Base-by-base conservation (phyloP, 345 rosid species). In the Cardiospermum halicacabum region DNA sequence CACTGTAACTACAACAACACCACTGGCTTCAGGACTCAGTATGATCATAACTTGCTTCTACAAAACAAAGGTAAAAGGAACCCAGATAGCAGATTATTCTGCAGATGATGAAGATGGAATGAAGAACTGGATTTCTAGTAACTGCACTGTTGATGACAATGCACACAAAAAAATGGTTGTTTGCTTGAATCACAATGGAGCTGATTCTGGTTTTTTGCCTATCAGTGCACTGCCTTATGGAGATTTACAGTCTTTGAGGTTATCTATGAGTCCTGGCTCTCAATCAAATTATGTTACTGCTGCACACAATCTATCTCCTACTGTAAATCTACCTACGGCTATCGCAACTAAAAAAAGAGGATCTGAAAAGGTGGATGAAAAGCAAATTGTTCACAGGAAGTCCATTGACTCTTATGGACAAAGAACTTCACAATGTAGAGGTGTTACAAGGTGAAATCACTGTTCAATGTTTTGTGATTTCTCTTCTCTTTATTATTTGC, bases 321-420 rank as follows among this genome's bases (percentile, higher is more conserved):
- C 78, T 66, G 79, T 71, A 12, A 77, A 74, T n/a, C 90, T 84
- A 11, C 74, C 69, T 73, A 74, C 66, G n/a, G 79, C 80, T 32
- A 62, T 84, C 60, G 97, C 89, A 69, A 84, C 85, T 3, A 94
- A 88, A 89, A 91, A 90, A 78, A 77, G 95, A 76, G 89, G 91
- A 34, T 68, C 83, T 55, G 96, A 84, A 12, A 92, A 83, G 16
- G 75, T 75, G 72, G 81, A 80, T 60, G 92, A 82, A 79, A 93
- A 85, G 74, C 94, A 82, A 50, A 78, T 84, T 68, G 88, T 85
- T 74, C 97, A 93, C 62, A 87, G 99, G 74, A 93, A 93, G 71
- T 93, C 97, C 56, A 77, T 93, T 39, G 99, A 93, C 65, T 88
- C 99, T 21, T 93, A 90, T 75, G 99, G 99, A 16, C 99, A 94